Evolutionary conservation across 2,329 filamentous ascomycete genomes (phyloP), one percentile per base, ranked within the genome.

Genomic region (Penicillium fuscoglaucum): DNA sequence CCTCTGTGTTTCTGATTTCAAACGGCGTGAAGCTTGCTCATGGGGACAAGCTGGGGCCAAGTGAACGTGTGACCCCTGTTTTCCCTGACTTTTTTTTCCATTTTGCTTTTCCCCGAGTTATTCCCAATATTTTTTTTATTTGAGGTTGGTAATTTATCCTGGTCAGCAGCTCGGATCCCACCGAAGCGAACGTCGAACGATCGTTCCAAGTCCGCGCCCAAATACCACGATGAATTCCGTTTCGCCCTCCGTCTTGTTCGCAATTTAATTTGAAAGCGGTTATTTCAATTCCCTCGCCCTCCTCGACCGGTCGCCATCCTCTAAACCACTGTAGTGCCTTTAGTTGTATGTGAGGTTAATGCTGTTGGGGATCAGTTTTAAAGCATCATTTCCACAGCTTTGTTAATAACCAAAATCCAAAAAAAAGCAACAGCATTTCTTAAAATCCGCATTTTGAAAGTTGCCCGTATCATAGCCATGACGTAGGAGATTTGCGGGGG

Each of bases 131-230:
- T 45, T 50, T 58, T 29, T 57, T 49, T 49, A 44, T 39, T 51
- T 47, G 60, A 58, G 60, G 44, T 63, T 55, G 58, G 63, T 64
- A 66, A 57, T 67, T 67, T 65, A 66, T 68, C 61, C 60, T 68
- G 63, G 65, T 65, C 64, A 65, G 65, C 66, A 68, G 66, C 66
- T 67, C 65, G 65, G 63, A 66, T 55, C 60, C 64, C 54, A 60
- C 55, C 66, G 63, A 68, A 68, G 59, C 65, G 63, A 66, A 64
- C 66, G 61, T 65, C 65, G 65, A 68, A 61, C 66, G 61, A 66
- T 62, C 63, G 45, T 64, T 57, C 41, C 51, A 57, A 63, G 45
- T 62, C 62, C 56, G 61, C 65, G 58, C 59, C 62, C 61, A 47
- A 61, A 51, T 55, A 39, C 57, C 55, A 63, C 65, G 58, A 65